phyloP scores from a whole-genome alignment of 2,329 filamentous ascomycete species.

The Alternaria novae-zelandiae region DNA sequence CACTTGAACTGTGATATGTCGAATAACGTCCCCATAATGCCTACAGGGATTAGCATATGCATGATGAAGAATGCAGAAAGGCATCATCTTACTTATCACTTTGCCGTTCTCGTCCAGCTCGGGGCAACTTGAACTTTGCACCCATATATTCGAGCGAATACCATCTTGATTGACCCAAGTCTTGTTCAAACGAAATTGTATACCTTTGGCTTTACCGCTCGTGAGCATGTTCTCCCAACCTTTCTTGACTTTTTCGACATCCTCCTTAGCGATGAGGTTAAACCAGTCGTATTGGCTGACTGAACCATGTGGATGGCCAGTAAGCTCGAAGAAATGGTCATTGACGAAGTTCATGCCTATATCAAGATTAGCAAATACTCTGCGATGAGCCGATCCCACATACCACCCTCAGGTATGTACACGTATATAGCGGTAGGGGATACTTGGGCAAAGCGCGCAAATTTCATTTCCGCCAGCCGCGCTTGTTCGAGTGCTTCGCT shows the following conservation, averaged over 20 bases:
- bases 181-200: constrained; percentile 36
- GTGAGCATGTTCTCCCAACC: constrained; percentile 26
- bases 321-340: constrained; percentile 38
- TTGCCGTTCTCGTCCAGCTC: constrained; percentile 32
- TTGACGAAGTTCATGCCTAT: constrained; percentile 38
- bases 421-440: constrained; percentile 38
- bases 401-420: constrained; percentile 27
- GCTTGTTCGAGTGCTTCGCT: constrained; percentile 34
- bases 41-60: constrained; percentile 1
- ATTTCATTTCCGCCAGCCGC: constrained; percentile 32
- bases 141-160: constrained; percentile 30
- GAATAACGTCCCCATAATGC: constrained; percentile 45
- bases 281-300: constrained; percentile 26
- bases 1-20: constrained; percentile 49
- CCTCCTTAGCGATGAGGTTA: constrained; percentile 28
- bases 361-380: not conserved
- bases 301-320: constrained; percentile 20
- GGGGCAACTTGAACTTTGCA: constrained; percentile 33
- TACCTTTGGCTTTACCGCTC: constrained; percentile 19
- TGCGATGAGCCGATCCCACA: not conserved
- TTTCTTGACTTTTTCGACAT: constrained; percentile 19
- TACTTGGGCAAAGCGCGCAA: constrained; percentile 34
- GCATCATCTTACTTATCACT: constrained; percentile 24
- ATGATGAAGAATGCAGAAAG: no score
- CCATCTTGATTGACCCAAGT: constrained; percentile 37